phyloP scores from a whole-genome alignment of 257 asterid genomes.

The Solanum appendiculatum region DNA sequence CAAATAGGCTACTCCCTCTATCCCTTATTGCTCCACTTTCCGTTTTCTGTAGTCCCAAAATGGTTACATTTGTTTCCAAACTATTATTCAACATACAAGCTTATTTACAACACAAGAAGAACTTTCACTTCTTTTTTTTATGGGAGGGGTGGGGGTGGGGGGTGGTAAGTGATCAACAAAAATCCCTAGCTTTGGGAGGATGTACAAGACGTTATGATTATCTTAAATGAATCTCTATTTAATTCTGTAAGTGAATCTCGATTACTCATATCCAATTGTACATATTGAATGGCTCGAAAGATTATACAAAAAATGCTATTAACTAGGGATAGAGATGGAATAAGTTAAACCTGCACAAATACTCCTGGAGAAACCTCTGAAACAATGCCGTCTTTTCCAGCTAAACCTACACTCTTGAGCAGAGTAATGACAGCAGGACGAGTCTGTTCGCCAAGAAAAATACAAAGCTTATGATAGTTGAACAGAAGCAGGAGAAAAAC shows the following conservation, averaged over 20 bases:
- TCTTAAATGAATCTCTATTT: background rate
- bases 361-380: constrained; percentile 89
- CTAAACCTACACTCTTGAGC: constrained; percentile 64
- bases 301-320: background rate
- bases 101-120: background rate
- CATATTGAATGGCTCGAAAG: background rate
- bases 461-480: constrained; percentile 3
- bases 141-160: background rate
- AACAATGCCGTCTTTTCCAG: constrained; percentile 67
- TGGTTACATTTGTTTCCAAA: background rate
- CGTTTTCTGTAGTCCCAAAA: background rate
- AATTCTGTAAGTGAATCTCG: background rate
- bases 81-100: background rate
- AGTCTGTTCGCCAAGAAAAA: constrained; percentile 35
- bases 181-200: background rate
- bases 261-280: background rate
- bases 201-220: background rate
- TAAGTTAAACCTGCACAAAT: constrained; percentile 65
- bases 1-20: background rate
- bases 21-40: background rate
- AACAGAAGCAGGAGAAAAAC: background rate
- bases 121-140: background rate
- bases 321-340: background rate
- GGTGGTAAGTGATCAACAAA: background rate
- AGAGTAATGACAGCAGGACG: constrained; percentile 77